Conservation (phyloP, 441 rosid genomes). For the Erodium moschatum region DNA sequence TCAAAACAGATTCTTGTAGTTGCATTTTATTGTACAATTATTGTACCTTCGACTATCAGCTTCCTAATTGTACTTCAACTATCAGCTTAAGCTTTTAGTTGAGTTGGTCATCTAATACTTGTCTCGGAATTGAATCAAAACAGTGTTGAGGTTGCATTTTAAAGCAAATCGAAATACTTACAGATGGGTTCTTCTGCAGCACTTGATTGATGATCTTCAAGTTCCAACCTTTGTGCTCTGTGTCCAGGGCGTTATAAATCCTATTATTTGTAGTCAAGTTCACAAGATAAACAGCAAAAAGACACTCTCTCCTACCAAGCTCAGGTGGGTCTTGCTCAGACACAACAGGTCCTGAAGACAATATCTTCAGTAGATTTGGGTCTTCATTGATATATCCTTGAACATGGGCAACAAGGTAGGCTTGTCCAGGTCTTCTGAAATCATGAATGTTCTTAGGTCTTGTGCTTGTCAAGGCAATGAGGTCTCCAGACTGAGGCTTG, state of each 20-base stretch:
- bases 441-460: background rate
- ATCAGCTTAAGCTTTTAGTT: too few relatives aligned
- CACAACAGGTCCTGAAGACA: background rate
- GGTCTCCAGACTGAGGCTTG: background rate
- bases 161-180: background rate
- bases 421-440: background rate
- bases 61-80: too few relatives aligned
- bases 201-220: background rate
- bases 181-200: background rate
- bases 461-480: slow-evolving; percentile 2
- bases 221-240: background rate
- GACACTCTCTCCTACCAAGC: background rate
- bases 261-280: slow-evolving; percentile 3
- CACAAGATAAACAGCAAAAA: slow-evolving; percentile 5
- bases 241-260: background rate
- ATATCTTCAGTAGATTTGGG: background rate
- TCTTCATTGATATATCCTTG: background rate
- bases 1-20: too few relatives aligned
- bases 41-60: too few relatives aligned
- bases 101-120: too few relatives aligned
- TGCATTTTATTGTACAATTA: too few relatives aligned
- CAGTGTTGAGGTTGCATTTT: too few relatives aligned
- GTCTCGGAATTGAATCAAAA: background rate
- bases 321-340: background rate
- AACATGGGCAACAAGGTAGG: background rate